These are phyloP conservation scores for Suillus weaverae DNA, from an alignment of 768 basidiomycete species.

Conservation along the genomic window DNA sequence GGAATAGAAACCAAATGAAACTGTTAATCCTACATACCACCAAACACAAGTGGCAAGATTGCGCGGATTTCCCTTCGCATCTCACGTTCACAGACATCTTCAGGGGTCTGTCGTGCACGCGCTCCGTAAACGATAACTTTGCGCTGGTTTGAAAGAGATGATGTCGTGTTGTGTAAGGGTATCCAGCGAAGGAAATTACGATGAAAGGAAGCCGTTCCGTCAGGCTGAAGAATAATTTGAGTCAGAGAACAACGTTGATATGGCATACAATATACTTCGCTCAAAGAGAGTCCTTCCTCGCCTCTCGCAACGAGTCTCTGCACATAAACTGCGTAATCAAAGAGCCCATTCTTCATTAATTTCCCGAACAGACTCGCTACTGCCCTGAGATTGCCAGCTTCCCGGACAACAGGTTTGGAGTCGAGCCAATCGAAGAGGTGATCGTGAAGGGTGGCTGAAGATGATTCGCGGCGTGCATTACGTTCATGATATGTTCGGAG, in stretches of 20 bases:
- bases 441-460: constrained; percentile 67
- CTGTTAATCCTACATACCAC: constrained; percentile 39
- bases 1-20: neutral
- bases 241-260: neutral
- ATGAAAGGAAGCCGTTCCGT: constrained; percentile 53
- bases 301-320: constrained; percentile 81
- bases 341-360: constrained; percentile 66
- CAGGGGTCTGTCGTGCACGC: constrained; percentile 66
- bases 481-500: constrained; percentile 63
- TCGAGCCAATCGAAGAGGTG: constrained; percentile 83
- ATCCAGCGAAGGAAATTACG: constrained; percentile 70
- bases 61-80: constrained; percentile 70
- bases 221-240: constrained; percentile 11
- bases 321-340: constrained; percentile 74
- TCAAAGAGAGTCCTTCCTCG: constrained; percentile 57
- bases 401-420: constrained; percentile 57
- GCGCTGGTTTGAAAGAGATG: constrained; percentile 66
- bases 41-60: constrained; percentile 67
- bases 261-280: constrained; percentile 42
- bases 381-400: constrained; percentile 53
- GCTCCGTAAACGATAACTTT: constrained; percentile 69
- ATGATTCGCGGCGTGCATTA: constrained; percentile 62
- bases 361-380: constrained; percentile 71
- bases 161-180: constrained; percentile 59
- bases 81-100: constrained; percentile 67